Conservation (phyloP, 441 rosid species). For the Adansonia madagascariensis region DNA sequence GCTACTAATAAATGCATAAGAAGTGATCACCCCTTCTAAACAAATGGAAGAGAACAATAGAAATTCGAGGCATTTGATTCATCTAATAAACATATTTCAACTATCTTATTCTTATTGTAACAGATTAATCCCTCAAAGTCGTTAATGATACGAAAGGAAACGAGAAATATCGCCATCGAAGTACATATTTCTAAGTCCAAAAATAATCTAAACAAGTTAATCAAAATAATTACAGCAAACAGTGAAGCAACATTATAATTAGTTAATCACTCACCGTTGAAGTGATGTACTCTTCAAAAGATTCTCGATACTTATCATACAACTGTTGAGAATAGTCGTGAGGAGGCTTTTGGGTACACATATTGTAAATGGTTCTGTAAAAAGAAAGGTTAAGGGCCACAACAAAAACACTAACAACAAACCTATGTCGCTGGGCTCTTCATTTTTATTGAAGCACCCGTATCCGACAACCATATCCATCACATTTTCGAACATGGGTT, state of each 20-base stretch:
- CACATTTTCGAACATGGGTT: too few relatives aligned
- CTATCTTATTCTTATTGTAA: not conserved
- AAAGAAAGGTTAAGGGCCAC: not conserved
- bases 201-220: not conserved
- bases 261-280: conserved; percentile 34
- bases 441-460: too few relatives aligned
- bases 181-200: not conserved
- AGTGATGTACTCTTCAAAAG: conserved; percentile 49
- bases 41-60: not conserved
- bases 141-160: not conserved
- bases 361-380: conserved; percentile 48
- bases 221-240: not conserved
- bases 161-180: not conserved
- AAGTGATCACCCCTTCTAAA: conserved; percentile 1
- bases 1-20: not conserved
- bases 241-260: not conserved
- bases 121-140: not conserved
- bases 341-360: conserved; percentile 58
- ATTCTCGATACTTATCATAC: conserved; percentile 46
- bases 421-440: too few relatives aligned
- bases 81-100: not conserved
- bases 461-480: too few relatives aligned
- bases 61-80: not conserved
- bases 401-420: not conserved
- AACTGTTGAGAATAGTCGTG: conserved; percentile 53